Base-by-base conservation (phyloP, 768 basidiomycete genomes). In the Paxillus rubicundulus region DNA sequence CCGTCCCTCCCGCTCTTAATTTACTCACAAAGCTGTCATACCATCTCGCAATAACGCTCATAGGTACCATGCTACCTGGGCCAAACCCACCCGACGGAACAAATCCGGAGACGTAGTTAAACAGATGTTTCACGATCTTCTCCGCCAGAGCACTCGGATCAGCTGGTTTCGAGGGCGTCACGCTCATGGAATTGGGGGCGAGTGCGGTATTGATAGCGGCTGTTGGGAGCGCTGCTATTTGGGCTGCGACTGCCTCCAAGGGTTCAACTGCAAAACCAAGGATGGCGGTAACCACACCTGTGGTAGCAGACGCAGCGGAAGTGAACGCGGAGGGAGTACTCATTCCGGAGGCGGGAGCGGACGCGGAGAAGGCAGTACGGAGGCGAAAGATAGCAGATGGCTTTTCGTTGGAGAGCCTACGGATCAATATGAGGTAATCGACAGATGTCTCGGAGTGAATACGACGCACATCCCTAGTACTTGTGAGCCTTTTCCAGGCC, bases 341-440 rank as follows among this genome's bases (percentile, higher is more conserved):
- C 59, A 64, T 64, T 4, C 68, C 67, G 2, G 70, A 64, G 4
- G 65, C 61, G 5, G 72, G 64, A 37, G 61, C 55, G 7, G 70
- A 54, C 10, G 62, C 49, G 0, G 74, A 57, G n/a, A 82, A 86
- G 10, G 80, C 80, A 8, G 86, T 84, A 4, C 85, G 81, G 20
- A 92, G 75, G 20, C 91, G 89, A 72, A 92, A 92, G 62, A 93
- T 90, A 1, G 90, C 89, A 10, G 89, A 91, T 0, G 91, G 91
- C 64, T 92, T 92, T 30, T 92, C 89, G 64, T 92, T 92, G 13
- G 90, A 90, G 21, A 95, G 77, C 84, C 91, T 93, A 57, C 34
- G 4, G 6, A 34, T 54, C 34, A 41, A 14, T 13, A 9, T 39
- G 16, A 37, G 17, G 16, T 20, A 5, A 6, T n/a, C 13, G 16